These are phyloP conservation scores for Nakaseomyces glabratus DNA, from an alignment of 1,139 yeast genomes.

Conservation along the genomic window DNA sequence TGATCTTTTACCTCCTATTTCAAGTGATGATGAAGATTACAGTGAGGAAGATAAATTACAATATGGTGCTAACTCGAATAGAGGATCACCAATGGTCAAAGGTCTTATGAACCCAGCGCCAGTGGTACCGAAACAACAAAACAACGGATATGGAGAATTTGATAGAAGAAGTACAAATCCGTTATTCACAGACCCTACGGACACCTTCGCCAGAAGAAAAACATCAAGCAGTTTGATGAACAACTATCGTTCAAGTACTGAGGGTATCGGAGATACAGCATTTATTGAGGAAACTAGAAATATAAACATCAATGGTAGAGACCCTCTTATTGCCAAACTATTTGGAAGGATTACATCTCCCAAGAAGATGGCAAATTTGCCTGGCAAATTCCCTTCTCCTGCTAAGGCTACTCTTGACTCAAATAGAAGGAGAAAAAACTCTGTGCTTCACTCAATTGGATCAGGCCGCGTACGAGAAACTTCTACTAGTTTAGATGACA, in stretches of 20 bases:
- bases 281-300: not conserved
- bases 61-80: not conserved
- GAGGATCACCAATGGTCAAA: not conserved
- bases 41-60: not conserved
- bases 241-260: not conserved
- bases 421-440: constrained; percentile 5
- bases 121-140: constrained; percentile 6
- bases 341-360: constrained; percentile 9
- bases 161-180: not conserved
- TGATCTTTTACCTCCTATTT: constrained; percentile 20
- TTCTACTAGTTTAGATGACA: not conserved
- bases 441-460: not conserved
- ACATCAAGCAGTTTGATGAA: constrained; percentile 14
- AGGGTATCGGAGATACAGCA: constrained; percentile 3
- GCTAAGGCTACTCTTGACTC: no score
- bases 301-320: constrained; percentile 5
- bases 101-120: constrained; percentile 5
- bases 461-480: not conserved
- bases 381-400: constrained; percentile 23
- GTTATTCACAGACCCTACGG: constrained; percentile 2
- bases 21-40: constrained; percentile 10
- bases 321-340: constrained; percentile 19
- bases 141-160: not conserved
- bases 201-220: constrained; percentile 6
- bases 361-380: constrained; percentile 10